Evolutionary conservation across 169 alveolate species (phyloP).

Genomic region (Plasmodium cynomolgi): DNA sequence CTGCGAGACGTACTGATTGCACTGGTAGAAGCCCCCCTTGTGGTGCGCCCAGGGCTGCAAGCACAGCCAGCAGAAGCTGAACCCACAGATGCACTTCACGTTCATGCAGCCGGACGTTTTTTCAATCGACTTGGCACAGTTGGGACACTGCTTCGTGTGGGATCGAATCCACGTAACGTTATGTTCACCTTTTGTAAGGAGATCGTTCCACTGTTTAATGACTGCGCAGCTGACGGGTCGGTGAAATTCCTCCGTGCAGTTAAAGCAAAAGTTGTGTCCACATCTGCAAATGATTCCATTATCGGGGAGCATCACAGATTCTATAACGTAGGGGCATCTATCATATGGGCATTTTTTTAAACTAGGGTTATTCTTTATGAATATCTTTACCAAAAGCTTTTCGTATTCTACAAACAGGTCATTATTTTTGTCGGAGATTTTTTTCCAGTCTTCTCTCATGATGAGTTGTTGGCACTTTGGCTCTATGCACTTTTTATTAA

Average conservation of each 20-base stretch:
- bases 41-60: slow-evolving; percentile 33
- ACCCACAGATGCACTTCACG: slow-evolving; percentile 58
- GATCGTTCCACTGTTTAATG: slow-evolving; percentile 35
- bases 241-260: slow-evolving; percentile 22
- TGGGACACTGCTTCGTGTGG: slow-evolving; percentile 47
- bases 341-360: slow-evolving; percentile 40
- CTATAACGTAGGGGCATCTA: slow-evolving; percentile 13
- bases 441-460: slow-evolving; percentile 45
- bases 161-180: slow-evolving; percentile 31
- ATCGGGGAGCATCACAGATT: slow-evolving; percentile 17
- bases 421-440: not conserved
- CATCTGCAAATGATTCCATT: slow-evolving; percentile 33
- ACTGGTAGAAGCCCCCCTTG: slow-evolving; percentile 65
- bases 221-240: slow-evolving; percentile 34
- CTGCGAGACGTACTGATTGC: slow-evolving; percentile 32
- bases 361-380: slow-evolving; percentile 6
- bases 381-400: slow-evolving; percentile 2
- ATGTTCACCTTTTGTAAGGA: slow-evolving; percentile 25
- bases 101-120: slow-evolving; percentile 67
- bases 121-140: slow-evolving; percentile 44
- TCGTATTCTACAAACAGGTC: slow-evolving; percentile 4
- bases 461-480: slow-evolving; percentile 6
- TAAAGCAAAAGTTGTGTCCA: slow-evolving; percentile 45
- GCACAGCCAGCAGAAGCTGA: slow-evolving; percentile 58
- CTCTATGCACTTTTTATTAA: slow-evolving; percentile 28